Conservation (phyloP, 106 monocot genomes). For the Acorus calamus region DNA sequence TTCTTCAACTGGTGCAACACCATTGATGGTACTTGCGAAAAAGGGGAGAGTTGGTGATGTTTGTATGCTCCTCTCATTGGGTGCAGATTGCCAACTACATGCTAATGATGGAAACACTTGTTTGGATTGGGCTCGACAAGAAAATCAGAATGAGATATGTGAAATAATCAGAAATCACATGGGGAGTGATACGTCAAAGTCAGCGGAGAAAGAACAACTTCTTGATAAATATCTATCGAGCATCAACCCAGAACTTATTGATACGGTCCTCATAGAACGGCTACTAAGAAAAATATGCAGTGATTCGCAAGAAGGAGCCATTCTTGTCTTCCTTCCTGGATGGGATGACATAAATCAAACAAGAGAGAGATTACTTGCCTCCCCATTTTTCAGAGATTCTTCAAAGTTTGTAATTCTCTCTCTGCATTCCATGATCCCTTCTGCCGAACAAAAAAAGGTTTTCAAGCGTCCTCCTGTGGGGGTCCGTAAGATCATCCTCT, state of each 20-base stretch:
- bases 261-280: conserved; percentile 55
- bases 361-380: conserved; percentile 53
- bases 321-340: conserved; percentile 89
- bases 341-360: conserved; percentile 97
- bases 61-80: conserved; percentile 80
- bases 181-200: conserved; percentile 34
- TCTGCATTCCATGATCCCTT: conserved; percentile 94
- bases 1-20: conserved; percentile 67
- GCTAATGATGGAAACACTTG: conserved; percentile 70
- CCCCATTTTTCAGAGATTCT: conserved; percentile 44
- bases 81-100: conserved; percentile 53
- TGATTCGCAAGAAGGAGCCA: conserved; percentile 87
- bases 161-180: conserved; percentile 64
- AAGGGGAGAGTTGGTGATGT: conserved; percentile 74
- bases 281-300: conserved; percentile 62
- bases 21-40: conserved; percentile 79
- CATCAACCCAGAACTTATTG: conserved; percentile 77
- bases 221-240: conserved; percentile 62
- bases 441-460: conserved; percentile 89
- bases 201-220: conserved; percentile 42
- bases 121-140: conserved; percentile 62
- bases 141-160: conserved; percentile 44
- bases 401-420: conserved; percentile 59
- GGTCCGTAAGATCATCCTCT: conserved; percentile 83
- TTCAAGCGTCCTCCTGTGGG: conserved; percentile 57